Conservation (phyloP, 176 grass and related monocot species). For the Cenchrus fungigraminus region DNA sequence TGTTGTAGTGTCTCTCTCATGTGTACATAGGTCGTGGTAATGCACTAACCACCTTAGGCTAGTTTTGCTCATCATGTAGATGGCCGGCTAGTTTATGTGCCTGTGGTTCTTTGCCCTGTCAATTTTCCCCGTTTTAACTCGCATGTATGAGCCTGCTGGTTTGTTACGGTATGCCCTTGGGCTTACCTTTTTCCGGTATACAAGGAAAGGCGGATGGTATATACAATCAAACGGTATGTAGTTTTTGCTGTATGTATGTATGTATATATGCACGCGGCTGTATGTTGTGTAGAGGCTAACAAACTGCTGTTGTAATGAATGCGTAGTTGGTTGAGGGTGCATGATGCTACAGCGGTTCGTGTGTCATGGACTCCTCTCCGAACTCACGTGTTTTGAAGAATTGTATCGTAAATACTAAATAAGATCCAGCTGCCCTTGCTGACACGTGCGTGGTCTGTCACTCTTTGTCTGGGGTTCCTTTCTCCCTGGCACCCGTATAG, state of each 20-base stretch:
- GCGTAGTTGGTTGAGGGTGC: too few species aligned
- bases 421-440: not conserved
- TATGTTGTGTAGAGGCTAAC: constrained; percentile 18
- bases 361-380: not conserved
- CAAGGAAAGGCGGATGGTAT: not conserved
- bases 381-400: not conserved
- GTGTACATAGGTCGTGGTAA: constrained; percentile 41
- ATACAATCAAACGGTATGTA: not conserved
- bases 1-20: constrained; percentile 6
- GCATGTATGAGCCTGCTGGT: not conserved
- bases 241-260: not conserved
- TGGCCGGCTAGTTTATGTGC: constrained; percentile 31
- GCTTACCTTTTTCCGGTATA: not conserved
- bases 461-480: not conserved
- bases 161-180: not conserved
- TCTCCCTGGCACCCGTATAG: not conserved
- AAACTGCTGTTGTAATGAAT: not conserved
- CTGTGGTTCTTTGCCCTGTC: not conserved
- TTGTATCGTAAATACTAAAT: not conserved
- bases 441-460: not conserved
- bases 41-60: constrained; percentile 34
- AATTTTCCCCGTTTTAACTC: not conserved
- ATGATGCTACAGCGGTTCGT: not conserved
- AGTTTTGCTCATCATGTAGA: constrained; percentile 42
- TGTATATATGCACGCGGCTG: not conserved